Percentiles rank a stretch among this genome's conserved stretches.
phyloP scores from a whole-genome alignment of 257 asterid species.

The Solanum piurae region DNA sequence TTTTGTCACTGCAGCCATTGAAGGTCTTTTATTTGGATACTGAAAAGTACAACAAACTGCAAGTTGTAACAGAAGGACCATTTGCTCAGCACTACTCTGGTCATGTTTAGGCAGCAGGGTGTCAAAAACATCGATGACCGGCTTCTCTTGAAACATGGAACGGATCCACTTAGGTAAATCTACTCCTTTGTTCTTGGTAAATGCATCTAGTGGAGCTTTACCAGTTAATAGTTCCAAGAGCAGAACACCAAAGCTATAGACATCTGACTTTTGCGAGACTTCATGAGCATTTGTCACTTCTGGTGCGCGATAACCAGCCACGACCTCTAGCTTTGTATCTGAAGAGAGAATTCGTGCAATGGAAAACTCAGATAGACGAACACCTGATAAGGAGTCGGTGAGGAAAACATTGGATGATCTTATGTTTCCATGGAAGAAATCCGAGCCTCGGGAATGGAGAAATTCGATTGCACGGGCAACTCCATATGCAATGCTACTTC shows the following conservation, averaged over 20 bases:
- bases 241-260: conserved; percentile 23
- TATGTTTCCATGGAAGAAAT: conserved; percentile 20
- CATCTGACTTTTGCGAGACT: conserved; percentile 18
- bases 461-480: conserved; percentile 12
- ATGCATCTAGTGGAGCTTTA: conserved; percentile 2
- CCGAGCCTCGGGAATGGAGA: conserved; percentile 14
- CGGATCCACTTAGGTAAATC: conserved; percentile 20
- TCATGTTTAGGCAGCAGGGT: not conserved
- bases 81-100: conserved; percentile 10
- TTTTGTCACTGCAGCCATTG: conserved; percentile 13
- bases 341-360: not conserved
- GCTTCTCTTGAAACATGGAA: conserved; percentile 15
- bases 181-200: not conserved
- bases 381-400: not conserved
- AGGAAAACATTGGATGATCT: conserved; percentile 23
- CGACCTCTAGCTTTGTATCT: not conserved
- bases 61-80: conserved; percentile 24
- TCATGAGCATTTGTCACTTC: not conserved
- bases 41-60: conserved; percentile 23
- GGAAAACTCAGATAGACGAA: conserved; percentile 13
- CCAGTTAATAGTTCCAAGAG: conserved; percentile 25
- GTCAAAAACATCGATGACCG: conserved; percentile 17
- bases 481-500: conserved; percentile 15
- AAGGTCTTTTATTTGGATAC: conserved; percentile 16
- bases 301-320: conserved; percentile 18